Base-by-base conservation (phyloP, 352 stramenopile genomes). In the Phytophthora tentaculata region DNA sequence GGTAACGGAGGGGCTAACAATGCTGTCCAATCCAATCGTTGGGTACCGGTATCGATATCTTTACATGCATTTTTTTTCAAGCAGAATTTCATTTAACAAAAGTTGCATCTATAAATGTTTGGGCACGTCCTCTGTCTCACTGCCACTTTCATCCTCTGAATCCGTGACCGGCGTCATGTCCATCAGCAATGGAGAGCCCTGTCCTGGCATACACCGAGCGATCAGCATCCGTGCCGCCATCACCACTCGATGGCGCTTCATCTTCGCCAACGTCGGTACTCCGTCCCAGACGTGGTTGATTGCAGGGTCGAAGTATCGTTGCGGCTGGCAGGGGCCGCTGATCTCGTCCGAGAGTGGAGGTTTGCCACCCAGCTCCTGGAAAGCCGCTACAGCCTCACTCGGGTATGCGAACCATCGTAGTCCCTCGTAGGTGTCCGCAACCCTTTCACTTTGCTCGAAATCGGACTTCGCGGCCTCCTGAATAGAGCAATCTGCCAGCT, bases 361-460 rank as follows among this genome's bases (percentile, higher is more conserved):
- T 2, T 67, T 73, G 17, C 20, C 32, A 12, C 63, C 52, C 20
- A 59, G 19, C 4, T 68, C 35, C 22, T 61, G 55, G 24, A 74
- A 73, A 13, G 45, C 57, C 1, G 20, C 47, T 9, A 79, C 57
- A 2, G 64, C 72, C 14, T 79, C 72, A 13, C 26, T 61, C 22
- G 72, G 72, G 35, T 79, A 76, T 49, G 43, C 68, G 29, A 79
- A 79, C 72, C 72, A 79, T n/a, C 72, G 68, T 44, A 79, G 63
- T 16, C 20, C 45, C 26, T 79, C 72, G 47, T 76, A 28, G 16
- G n/a, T 67, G 2, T 66, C 24, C 9, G 61, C 32, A 1, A 79
- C 50, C 51, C 52, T 71, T 35, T 74, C 63, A 19, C 13, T 28
- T 29, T 63, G 56, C 6, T 16, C 39, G 12, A 71, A 71, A 4